Conservation (phyloP, 169 alveolate genomes). For the Neospora caninum region DNA sequence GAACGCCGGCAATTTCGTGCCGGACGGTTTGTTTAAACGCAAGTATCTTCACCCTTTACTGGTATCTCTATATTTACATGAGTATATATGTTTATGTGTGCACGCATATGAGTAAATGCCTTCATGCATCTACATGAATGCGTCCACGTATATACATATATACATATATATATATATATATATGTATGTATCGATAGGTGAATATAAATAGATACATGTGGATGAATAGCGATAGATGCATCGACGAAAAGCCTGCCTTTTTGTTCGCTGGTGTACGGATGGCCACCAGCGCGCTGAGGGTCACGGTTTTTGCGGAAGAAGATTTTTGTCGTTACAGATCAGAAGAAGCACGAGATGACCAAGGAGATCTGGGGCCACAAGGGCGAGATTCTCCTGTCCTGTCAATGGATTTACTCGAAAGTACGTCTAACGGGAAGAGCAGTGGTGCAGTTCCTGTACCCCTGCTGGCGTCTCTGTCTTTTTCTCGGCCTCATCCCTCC, state of each 20-base stretch:
- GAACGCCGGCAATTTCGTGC: too few species aligned
- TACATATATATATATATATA: neutral
- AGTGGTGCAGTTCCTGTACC: neutral
- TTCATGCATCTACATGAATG: neutral
- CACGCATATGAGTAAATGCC: neutral
- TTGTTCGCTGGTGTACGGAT: too few species aligned
- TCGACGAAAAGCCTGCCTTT: too few species aligned
- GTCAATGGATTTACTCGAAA: constrained; percentile 62
- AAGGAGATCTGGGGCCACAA: constrained; percentile 65
- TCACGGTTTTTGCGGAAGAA: too few species aligned
- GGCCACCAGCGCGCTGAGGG: too few species aligned
- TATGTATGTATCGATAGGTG: neutral
- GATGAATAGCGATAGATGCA: too few species aligned
- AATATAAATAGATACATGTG: too few species aligned
- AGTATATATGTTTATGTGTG: neutral
- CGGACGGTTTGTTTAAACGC: too few species aligned
- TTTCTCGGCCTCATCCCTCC: neutral
- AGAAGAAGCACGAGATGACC: constrained; percentile 51
- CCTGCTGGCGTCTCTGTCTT: neutral
- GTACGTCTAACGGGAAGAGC: neutral
- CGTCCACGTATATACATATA: neutral
- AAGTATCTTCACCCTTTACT: too few species aligned
- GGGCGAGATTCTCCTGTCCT: constrained; percentile 57
- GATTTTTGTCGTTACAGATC: constrained; percentile 17
- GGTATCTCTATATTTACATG: neutral